phyloP scores from a whole-genome alignment of 163 green algal genomes.

The Prototheca wickerhamii region DNA sequence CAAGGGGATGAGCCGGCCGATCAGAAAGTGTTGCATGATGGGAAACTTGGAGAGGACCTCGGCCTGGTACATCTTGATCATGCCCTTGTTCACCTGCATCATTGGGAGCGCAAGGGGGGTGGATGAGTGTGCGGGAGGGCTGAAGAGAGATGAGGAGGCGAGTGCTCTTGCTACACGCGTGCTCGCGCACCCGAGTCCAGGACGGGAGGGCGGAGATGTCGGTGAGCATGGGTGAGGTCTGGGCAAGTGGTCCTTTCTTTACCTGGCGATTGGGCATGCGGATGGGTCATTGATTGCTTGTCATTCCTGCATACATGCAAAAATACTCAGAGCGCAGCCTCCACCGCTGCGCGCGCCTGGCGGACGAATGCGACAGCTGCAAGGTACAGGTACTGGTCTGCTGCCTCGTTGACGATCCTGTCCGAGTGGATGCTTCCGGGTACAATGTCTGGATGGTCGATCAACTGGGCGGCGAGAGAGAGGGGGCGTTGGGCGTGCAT shows the following conservation, averaged over 20 bases:
- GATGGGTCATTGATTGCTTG: no score
- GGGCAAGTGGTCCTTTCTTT: conserved; percentile 88
- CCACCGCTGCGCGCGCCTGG: conserved; percentile 40
- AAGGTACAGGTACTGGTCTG: conserved; percentile 84
- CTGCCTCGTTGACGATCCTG: conserved; percentile 62
- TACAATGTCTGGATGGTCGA: conserved; percentile 66
- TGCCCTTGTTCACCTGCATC: conserved; percentile 75
- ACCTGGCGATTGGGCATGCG: conserved; percentile 32
- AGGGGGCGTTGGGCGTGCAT: no score
- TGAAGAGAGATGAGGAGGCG: not conserved
- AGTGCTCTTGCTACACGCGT: not conserved
- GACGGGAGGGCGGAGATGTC: conserved; percentile 79
- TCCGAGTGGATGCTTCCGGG: conserved; percentile 76
- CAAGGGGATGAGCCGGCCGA: conserved; percentile 65
- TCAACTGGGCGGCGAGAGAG: conserved; percentile 44
- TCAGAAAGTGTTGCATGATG: conserved; percentile 99
- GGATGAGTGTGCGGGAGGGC: not conserved
- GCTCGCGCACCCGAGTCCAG: conserved; percentile 73
- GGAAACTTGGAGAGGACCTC: conserved; percentile 93
- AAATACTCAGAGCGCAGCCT: no score
- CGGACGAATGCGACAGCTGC: conserved; percentile 71
- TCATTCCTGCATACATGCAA: no score
- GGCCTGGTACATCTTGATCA: conserved; percentile 94
- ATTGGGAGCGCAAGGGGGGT: no score
- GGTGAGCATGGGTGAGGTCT: conserved; percentile 91